Evolutionary conservation across 2,329 filamentous ascomycete genomes (phyloP), one percentile per base, ranked within the genome.

Genomic region (Cercospora beticola): DNA sequence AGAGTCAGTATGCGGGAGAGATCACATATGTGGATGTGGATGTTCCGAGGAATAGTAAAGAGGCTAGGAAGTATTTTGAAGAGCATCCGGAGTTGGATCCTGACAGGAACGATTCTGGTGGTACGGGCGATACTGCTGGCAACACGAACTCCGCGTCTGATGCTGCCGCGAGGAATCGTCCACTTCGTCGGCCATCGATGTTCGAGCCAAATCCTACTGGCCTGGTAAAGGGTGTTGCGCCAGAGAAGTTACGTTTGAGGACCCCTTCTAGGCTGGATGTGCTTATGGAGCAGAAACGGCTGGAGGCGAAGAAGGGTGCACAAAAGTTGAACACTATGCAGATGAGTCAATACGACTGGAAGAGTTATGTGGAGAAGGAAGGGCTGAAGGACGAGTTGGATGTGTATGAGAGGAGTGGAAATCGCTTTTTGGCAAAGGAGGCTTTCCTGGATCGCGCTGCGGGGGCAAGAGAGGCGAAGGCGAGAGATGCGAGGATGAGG

Each of bases 271-370:
- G 75, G 28, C 63, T 76, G 54, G 77, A 78, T 59, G 78, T 77
- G 4, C 62, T 78, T 16, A 72, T 75, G 68, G 75, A 74, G n/a
- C 74, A 74, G 69, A 74, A 76, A 69, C 74, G 74, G 74, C 71
- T 64, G 65, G 76, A 69, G 71, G 78, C 76, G 71, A 73, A 68
- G 68, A 79, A 71, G 76, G 76, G 68, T 73, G 85, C 74, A 23
- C 85, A 86, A 67, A 89, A 89, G 74, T 84, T 90, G 79, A 90
- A 88, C 72, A 89, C 88, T 0, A 86, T 90, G 61, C 87, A 89
- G 78, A 90, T 90, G 78, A 88, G 86, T 31, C 84, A 87, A 64
- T 80, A 89, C 74, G 88, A 90, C 73, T 90, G 88, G 88, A 87
- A 86, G 21, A 83, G 84, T 10, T 89, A 88, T 74, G 88, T 90